Conservation (phyloP, 495 filamentous ascomycete genomes). For the Pseudomonodictys pantanalensis region DNA sequence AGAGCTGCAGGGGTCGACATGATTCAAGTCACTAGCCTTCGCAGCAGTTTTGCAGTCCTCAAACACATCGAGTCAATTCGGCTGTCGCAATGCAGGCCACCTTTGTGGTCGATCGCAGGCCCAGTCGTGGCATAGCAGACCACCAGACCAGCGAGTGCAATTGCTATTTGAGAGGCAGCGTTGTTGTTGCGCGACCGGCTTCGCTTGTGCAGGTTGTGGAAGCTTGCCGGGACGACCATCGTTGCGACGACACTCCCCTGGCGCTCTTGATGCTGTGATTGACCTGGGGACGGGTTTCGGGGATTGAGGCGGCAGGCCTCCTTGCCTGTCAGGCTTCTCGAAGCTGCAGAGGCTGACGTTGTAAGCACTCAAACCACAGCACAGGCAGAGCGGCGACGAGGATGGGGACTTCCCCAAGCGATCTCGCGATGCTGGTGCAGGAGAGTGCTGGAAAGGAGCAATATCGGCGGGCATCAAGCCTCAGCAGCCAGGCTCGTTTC, state of each 20-base stretch:
- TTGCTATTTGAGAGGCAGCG: slow-evolving; percentile 1
- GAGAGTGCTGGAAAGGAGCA: slow-evolving; percentile 7
- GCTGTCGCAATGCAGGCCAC: background rate
- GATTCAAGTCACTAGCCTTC: background rate
- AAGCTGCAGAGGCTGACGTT: slow-evolving; percentile 12
- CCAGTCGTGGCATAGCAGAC: too few species aligned
- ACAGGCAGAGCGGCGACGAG: slow-evolving; percentile 7
- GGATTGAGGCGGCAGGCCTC: slow-evolving; percentile 18
- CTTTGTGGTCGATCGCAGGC: too few species aligned
- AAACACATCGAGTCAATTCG: background rate
- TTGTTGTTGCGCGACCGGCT: background rate
- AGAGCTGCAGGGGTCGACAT: background rate
- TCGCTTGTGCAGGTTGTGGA: background rate
- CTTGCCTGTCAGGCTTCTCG: slow-evolving; percentile 16
- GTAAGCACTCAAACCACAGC: slow-evolving; percentile 25
- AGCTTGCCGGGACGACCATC: slow-evolving; percentile 2
- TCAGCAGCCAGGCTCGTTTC: background rate
- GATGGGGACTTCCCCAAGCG: slow-evolving; percentile 1
- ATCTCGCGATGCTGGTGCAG: slow-evolving; percentile 9
- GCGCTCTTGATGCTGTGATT: slow-evolving; percentile 1
- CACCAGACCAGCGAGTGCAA: too few species aligned
- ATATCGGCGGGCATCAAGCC: slow-evolving; percentile 16
- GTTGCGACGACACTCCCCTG: background rate
- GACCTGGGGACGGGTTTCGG: slow-evolving; percentile 18
- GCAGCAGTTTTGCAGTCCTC: background rate